Conservation (phyloP, 179 eudicot genomes). For the Drosera spatulata region DNA sequence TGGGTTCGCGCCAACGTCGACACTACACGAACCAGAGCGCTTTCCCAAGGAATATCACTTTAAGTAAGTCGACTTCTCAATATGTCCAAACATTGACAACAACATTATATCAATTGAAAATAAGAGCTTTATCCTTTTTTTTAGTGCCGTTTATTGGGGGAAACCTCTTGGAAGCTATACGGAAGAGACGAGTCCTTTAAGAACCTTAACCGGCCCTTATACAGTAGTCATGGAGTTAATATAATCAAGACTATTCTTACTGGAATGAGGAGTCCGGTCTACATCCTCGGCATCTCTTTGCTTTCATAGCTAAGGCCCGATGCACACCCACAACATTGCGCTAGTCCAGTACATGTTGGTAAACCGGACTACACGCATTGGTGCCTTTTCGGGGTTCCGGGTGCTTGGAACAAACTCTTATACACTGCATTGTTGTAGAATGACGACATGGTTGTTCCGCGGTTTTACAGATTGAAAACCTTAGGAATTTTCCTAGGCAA, state of each 20-base stretch:
- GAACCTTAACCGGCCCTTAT: not conserved
- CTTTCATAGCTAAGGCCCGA: slow-evolving; percentile 2
- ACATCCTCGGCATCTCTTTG: slow-evolving; percentile 5
- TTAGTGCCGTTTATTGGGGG: not conserved
- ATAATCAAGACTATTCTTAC: not conserved
- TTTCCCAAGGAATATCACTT: slow-evolving; percentile 12
- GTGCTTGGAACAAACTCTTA: slow-evolving; percentile 6
- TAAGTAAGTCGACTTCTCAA: slow-evolving; percentile 1
- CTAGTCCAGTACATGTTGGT: not conserved
- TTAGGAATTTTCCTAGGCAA: no score
- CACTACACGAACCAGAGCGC: slow-evolving; percentile 3
- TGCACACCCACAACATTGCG: slow-evolving; percentile 1
- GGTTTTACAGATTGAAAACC: no score
- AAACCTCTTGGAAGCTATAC: not conserved
- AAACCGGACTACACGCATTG: slow-evolving; percentile 1
- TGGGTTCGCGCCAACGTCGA: slow-evolving; percentile 8
- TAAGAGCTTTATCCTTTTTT: not conserved
- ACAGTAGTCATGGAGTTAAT: not conserved
- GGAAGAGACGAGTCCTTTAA: slow-evolving; percentile 4
- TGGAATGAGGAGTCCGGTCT: not conserved
- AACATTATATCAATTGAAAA: not conserved
- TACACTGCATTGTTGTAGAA: not conserved
- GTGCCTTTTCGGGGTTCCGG: slow-evolving; percentile 9
- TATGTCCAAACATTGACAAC: not conserved
- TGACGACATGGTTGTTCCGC: no score